Evolutionary conservation across 257 asterid species (phyloP), one percentile per base, ranked within the genome.

Genomic region (Solanum raphanifolium): DNA sequence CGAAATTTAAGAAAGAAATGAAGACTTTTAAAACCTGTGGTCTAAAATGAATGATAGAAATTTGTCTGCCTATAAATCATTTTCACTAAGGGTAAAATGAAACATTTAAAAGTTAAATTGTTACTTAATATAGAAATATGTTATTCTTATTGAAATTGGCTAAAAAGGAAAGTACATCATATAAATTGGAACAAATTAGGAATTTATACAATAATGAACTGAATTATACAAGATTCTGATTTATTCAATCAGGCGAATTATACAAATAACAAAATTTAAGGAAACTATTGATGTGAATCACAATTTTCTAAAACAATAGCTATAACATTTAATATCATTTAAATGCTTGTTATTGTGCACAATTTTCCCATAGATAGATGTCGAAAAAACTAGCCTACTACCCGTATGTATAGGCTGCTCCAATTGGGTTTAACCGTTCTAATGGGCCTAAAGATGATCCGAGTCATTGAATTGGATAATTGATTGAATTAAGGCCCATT

Each of bases 141-240:
- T 18, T 0, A 6, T 18, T 52, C 0, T 16, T 52, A 6, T 52
- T 16, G 0, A 0, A 0, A 52, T 0, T 0, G 9, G 16, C 0
- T 16, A 5, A 52, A 52, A 52, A 52, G 0, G 4, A 52, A 52
- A 52, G 9, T 52, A 52, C 16, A 52, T 52, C 23, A 16, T 52
- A 52, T 52, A 2, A 52, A 52, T 52, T 52, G 3, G 1, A 0
- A 16, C 1, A 52, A 52, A 52, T 52, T 18, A 18, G 1, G 0
- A 52, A 52, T 52, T 16, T 52, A 6, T 52, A 52, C 4, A 18
- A 52, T 52, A 16, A 52, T 3, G 23, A 52, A 18, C 0, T 16
- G 0, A 52, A 52, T 18, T 52, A 52, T 16, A 52, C 23, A 52
- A 52, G 0, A 52, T 52, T 18, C 23, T 16, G 9, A 52, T 52